Base-by-base conservation (phyloP, 352 stramenopile species). In the Pseudoperonospora humuli region DNA sequence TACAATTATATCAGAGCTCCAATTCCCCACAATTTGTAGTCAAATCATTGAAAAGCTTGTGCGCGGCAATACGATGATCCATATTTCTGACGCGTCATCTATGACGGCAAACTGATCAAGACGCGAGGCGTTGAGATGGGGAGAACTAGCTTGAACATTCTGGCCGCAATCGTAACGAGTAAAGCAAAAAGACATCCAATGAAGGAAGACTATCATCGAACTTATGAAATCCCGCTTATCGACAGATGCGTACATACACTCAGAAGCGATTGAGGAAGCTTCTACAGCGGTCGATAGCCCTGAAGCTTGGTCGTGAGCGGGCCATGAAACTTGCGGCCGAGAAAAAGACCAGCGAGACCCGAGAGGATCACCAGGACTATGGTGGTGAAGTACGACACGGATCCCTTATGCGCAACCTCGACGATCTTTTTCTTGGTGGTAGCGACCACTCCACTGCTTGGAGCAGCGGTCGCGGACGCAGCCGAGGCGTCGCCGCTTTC, bases 261-360 rank as follows among this genome's bases (percentile, higher is more conserved):
- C 26, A 31, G 26, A 3, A 31, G 13, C 7, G 9, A 8, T 38
- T 20, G 39, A 14, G 10, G n/a, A 13, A 18, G 20, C 41, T 61
- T 78, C 36, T 64, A 46, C 23, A 84, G 54, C 15, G 68, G 57
- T 3, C 66, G 61, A 46, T 84, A 81, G 26, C 68, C 69, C 7
- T 73, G 45, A 46, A 66, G 60, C 45, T 58, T 74, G 39, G 51
- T 64, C 23, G 53, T 64, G 21, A 72, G 50, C 21, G 57, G 54
- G 5, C 68, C 63, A 35, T 75, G 64, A 31, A 60, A 82, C 53
- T 68, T 73, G 57, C 69, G 70, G 17, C 72, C 72, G 29, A 84
- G 55, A 43, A 80, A 64, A 24, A 84, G 54, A 17, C 72, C 72
- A 13, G 66, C 50, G 4, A 62, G 61, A 23, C 48, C 56, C 15